Conservation (phyloP, 1,284 basidiomycete species). For the Ceratorhiza oryzae-sativae region DNA sequence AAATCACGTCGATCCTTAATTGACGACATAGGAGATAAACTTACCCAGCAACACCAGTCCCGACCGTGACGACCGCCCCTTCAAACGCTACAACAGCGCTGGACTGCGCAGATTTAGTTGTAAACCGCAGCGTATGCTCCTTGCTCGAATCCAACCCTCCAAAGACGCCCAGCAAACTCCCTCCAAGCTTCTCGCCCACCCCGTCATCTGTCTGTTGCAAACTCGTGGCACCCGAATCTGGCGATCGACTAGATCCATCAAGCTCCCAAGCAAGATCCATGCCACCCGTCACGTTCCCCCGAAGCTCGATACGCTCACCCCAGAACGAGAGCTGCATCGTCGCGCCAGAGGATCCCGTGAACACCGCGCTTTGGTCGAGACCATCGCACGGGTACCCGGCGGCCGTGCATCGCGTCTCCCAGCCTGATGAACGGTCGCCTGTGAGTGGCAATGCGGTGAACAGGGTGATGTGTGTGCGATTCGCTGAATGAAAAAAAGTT, state of each 20-base stretch:
- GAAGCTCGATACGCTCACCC: slow-evolving; percentile 23
- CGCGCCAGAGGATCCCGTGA: background rate
- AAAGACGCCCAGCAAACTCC: slow-evolving; percentile 16
- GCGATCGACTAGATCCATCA: background rate
- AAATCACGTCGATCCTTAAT: background rate
- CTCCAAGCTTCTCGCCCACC: slow-evolving; percentile 8
- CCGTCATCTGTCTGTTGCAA: background rate
- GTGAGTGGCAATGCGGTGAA: slow-evolving; percentile 32
- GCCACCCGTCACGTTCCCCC: slow-evolving; percentile 14
- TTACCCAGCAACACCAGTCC: slow-evolving; percentile 26
- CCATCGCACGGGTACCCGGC: slow-evolving; percentile 27
- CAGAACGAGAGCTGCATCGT: slow-evolving; percentile 20
- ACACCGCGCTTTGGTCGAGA: slow-evolving; percentile 14
- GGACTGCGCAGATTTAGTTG: background rate
- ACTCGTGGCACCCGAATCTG: background rate
- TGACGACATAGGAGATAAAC: background rate
- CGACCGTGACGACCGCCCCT: slow-evolving; percentile 18
- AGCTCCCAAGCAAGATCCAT: slow-evolving; percentile 24
- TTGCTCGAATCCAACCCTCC: slow-evolving; percentile 20
- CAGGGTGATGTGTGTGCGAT: slow-evolving; percentile 23
- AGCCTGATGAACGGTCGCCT: slow-evolving; percentile 17
- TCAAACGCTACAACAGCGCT: slow-evolving; percentile 29
- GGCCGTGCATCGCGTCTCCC: slow-evolving; percentile 20
- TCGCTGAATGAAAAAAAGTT: background rate
- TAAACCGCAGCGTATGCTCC: slow-evolving; percentile 14